Percentiles rank a stretch among this genome's conserved stretches.
These are phyloP conservation scores for Penicillium canariense DNA, from an alignment of 495 filamentous ascomycete genomes.

Conservation along the genomic window DNA sequence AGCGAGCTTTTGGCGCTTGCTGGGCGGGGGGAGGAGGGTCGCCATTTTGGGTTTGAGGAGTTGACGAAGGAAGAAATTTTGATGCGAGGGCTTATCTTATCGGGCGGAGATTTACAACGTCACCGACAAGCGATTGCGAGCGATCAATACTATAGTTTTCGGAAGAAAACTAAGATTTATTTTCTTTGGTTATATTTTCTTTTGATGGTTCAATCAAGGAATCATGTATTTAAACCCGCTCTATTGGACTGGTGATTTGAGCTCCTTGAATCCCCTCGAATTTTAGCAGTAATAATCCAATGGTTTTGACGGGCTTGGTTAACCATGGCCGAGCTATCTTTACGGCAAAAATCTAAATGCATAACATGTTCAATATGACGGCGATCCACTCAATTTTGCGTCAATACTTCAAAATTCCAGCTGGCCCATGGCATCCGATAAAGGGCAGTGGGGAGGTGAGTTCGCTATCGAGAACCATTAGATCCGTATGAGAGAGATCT, in stretches of 20 bases:
- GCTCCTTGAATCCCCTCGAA: too few relatives aligned
- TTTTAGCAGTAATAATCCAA: too few relatives aligned
- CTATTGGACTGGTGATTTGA: too few relatives aligned
- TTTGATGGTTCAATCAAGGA: too few relatives aligned
- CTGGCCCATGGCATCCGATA: constrained; percentile 58
- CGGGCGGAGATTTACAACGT: neutral
- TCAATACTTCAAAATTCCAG: constrained; percentile 53
- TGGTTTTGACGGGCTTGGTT: too few relatives aligned
- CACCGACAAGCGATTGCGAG: neutral
- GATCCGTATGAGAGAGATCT: constrained; percentile 61
- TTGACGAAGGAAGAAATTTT: constrained; percentile 25
- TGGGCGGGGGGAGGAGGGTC: constrained; percentile 83
- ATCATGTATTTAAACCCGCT: too few relatives aligned
- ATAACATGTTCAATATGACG: constrained; percentile 43
- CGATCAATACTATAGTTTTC: too few relatives aligned
- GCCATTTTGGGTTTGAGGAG: constrained; percentile 59
- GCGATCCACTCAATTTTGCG: constrained; percentile 40
- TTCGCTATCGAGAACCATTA: constrained; percentile 48
- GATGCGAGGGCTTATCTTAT: constrained; percentile 16
- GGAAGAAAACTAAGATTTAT: neutral
- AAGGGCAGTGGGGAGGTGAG: constrained; percentile 44
- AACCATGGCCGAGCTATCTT: neutral
- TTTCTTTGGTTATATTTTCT: neutral
- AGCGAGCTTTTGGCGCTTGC: constrained; percentile 82
- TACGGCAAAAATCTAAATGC: constrained; percentile 17